Conservation (phyloP, 306 rosid species). For the Cucumis melo region DNA sequence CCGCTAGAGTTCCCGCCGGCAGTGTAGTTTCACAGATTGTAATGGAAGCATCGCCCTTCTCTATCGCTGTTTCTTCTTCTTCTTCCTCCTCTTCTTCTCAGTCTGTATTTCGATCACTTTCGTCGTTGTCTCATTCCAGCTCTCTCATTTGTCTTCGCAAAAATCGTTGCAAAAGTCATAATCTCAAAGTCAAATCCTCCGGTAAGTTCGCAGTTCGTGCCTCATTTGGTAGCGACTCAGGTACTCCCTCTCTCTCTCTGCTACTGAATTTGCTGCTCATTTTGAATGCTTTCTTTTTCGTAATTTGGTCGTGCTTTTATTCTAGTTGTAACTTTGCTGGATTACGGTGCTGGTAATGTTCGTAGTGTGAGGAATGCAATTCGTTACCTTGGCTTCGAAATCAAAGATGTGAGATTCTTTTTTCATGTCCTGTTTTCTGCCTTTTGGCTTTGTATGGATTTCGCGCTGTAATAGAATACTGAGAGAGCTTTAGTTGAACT, state of each 20-base stretch:
- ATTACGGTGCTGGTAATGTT: slow-evolving; percentile 92
- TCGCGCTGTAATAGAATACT: background rate
- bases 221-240: slow-evolving; percentile 46
- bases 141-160: slow-evolving; percentile 34
- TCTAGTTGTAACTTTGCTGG: slow-evolving; percentile 80
- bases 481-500: no score
- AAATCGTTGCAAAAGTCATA: slow-evolving; percentile 1
- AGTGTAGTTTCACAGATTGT: background rate
- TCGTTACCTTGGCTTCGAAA: slow-evolving; percentile 61
- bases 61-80: slow-evolving; percentile 9
- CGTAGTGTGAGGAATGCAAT: slow-evolving; percentile 87
- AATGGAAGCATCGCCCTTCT: slow-evolving; percentile 69
- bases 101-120: slow-evolving; percentile 7
- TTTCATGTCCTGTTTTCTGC: background rate
- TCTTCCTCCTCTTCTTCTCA: slow-evolving; percentile 1
- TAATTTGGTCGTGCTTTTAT: background rate
- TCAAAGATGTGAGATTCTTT: slow-evolving; percentile 53
- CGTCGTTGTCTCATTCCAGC: slow-evolving; percentile 31
- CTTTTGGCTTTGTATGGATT: background rate
- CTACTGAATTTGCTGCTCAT: background rate
- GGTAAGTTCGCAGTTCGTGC: slow-evolving; percentile 53
- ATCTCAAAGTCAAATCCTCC: slow-evolving; percentile 16
- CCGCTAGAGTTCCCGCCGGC: background rate
- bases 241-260: slow-evolving; percentile 19
- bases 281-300: background rate